Conservation (phyloP, 495 filamentous ascomycete genomes). For the Ramalina intermedia region DNA sequence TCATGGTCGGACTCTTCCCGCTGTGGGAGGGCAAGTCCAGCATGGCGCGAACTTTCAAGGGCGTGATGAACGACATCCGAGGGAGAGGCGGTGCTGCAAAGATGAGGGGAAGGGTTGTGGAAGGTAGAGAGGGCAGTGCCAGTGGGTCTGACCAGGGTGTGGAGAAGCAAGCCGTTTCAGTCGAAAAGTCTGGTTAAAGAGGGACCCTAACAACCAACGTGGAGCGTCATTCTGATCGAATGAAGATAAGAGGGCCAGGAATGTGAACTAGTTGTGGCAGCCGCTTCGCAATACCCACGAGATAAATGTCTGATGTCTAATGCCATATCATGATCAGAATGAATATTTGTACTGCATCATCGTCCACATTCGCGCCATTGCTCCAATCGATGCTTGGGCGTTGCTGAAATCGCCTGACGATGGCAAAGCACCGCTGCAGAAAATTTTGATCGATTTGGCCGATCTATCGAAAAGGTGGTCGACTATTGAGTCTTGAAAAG, state of each 20-base stretch:
- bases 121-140: conserved; percentile 5
- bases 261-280: too few species aligned
- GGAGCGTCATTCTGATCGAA: too few species aligned
- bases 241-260: too few species aligned
- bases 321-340: too few species aligned
- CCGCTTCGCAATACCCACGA: too few species aligned
- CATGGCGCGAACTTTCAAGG: conserved; percentile 46
- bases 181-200: neutral
- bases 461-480: neutral
- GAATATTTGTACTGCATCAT: too few species aligned
- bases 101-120: conserved; percentile 1
- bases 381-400: too few species aligned
- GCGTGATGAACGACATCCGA: conserved; percentile 53
- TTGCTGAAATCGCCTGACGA: too few species aligned
- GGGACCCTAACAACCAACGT: too few species aligned
- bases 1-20: conserved; percentile 69
- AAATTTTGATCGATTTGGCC: neutral
- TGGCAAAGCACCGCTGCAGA: too few species aligned
- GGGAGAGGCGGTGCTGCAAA: conserved; percentile 29
- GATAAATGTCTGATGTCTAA: too few species aligned
- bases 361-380: too few species aligned
- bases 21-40: conserved; percentile 66
- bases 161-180: neutral
- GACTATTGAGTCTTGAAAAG: conserved; percentile 95
- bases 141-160: conserved; percentile 1